Percentiles rank a stretch among this genome's conserved stretches.
phyloP scores from a whole-genome alignment of 225 moss, liverwort and hornwort genomes.

The Marchantia paleacea region DNA sequence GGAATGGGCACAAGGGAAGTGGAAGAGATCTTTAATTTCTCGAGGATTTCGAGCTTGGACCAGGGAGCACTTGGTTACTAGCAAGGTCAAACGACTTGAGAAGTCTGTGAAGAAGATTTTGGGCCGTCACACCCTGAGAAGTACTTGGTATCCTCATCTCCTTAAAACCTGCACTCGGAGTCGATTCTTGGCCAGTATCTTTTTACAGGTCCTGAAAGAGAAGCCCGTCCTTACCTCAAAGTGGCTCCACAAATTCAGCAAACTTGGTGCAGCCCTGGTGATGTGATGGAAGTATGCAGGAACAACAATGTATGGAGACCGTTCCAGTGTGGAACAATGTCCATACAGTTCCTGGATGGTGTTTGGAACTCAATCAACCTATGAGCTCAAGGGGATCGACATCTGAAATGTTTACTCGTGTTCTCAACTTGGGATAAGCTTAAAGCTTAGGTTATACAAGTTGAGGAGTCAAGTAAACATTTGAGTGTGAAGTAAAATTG shows the following conservation, averaged over 20 bases:
- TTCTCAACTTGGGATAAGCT: not conserved
- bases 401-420: not conserved
- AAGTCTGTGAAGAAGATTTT: slow-evolving; percentile 52
- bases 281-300: not conserved
- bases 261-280: slow-evolving; percentile 20
- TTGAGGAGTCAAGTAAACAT: slow-evolving; percentile 1
- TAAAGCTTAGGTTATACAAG: not conserved
- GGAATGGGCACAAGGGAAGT: slow-evolving; percentile 47
- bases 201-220: not conserved
- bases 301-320: too few species aligned
- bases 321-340: not conserved
- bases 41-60: slow-evolving; percentile 55
- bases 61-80: slow-evolving; percentile 36
- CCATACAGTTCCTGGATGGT: not conserved
- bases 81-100: slow-evolving; percentile 57
- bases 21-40: slow-evolving; percentile 45
- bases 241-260: not conserved
- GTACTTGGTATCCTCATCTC: slow-evolving; percentile 44
- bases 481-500: not conserved
- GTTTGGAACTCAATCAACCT: not conserved
- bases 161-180: not conserved
- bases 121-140: slow-evolving; percentile 52
- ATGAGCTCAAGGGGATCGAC: not conserved
- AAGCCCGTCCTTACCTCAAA: not conserved
- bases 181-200: not conserved